Conservation (phyloP, 148 eudicot genomes). For the Rhododendron griersonianum region DNA sequence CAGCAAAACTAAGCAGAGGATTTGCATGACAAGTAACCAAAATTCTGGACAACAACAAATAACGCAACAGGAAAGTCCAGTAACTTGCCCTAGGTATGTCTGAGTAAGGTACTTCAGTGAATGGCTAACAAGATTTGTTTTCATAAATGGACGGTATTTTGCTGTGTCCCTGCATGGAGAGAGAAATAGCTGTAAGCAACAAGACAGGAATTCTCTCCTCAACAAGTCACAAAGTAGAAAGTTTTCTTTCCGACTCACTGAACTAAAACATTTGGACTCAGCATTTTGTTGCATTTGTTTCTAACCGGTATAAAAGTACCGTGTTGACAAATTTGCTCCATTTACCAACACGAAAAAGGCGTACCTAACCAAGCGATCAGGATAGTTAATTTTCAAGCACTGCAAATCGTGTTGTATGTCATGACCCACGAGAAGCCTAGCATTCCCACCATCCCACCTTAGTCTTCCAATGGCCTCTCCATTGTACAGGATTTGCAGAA, state of each 20-base stretch:
- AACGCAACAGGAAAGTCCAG: constrained; percentile 1
- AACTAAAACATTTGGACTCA: neutral
- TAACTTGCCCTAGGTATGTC: constrained; percentile 64
- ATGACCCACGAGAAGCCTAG: constrained; percentile 77
- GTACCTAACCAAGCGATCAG: constrained; percentile 62
- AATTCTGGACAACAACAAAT: neutral
- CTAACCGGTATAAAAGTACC: neutral
- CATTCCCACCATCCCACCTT: constrained; percentile 60
- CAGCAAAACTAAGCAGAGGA: neutral
- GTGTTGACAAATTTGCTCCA: neutral
- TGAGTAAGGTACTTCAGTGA: constrained; percentile 60
- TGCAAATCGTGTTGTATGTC: constrained; percentile 56
- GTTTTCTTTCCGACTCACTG: neutral
- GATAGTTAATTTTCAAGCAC: constrained; percentile 58
- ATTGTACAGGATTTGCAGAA: constrained; percentile 50
- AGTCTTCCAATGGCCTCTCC: constrained; percentile 63
- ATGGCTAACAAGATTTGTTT: constrained; percentile 77
- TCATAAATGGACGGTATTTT: constrained; percentile 63
- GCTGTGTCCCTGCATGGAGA: constrained; percentile 68
- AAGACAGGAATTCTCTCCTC: neutral
- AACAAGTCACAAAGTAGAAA: neutral
- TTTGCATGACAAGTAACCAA: neutral
- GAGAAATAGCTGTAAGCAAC: neutral
- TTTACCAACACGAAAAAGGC: neutral
- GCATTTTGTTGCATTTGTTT: neutral